Evolutionary conservation across 2,329 filamentous ascomycete species (phyloP), one percentile per base, ranked within the genome.

Genomic region (Cercospora citrullina): DNA sequence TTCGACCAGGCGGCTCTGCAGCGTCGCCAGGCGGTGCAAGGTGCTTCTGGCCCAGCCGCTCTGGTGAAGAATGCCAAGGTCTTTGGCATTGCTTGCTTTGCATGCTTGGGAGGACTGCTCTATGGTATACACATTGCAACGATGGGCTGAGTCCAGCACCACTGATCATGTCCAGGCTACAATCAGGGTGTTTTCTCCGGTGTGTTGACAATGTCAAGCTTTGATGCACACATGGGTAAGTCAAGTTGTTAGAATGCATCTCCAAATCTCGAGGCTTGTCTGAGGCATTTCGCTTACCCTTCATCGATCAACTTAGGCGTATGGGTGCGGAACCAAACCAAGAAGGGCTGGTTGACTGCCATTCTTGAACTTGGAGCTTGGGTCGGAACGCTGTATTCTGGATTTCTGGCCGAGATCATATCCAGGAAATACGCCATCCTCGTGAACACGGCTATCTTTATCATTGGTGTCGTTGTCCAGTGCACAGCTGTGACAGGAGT

Each of bases 151-250:
- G 2, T 31, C n/a, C 21, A 14, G 51, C n/a, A 9, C 21, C 26
- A 23, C 57, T 69, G 31, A 65, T 36, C 8, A 57, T 26, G 18
- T 36, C 2, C 80, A 92, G 87, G 89, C 12, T 91, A 91, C 80
- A 91, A 91, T 76, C 89, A 91, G 77, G 91, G 90, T 72, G 89
- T 92, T 79, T 91, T 92, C 79, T 87, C 87, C n/a, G 90, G 90
- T 26, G 87, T 93, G 23, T 73, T 87, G 64, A 82, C 81, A 23
- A 85, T 85, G 83, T 74, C 76, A 4, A 79, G 81, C 1, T 85
- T 85, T 69, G 79, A 76, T 55, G 18, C 36, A 5, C 80, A 84
- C 48, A 84, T 84, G 78, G 79, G 81, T 62, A n/a, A 21, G 53
- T 57, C 26, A 10, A 26, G n/a, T n/a, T n/a, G n/a, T 5, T 9